Evolutionary conservation across 129 eudicot species (phyloP), one percentile per base, ranked within the genome.

Genomic region (Helichrysum umbraculigerum): DNA sequence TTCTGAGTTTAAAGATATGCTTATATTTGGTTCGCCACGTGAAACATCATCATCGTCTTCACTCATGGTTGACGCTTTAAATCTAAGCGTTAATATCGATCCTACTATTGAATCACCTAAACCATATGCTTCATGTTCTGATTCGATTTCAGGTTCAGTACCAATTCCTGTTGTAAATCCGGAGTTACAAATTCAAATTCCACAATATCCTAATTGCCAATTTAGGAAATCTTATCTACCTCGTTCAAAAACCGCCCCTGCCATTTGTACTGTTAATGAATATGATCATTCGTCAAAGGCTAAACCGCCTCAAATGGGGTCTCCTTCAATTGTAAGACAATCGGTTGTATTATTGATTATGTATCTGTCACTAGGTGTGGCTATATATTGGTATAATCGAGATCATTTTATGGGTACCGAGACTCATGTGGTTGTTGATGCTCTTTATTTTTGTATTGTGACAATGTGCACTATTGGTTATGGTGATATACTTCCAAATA

Each of bases 191-290:
- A 15, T 64, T 34, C 76, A 71, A 62, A 20, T 62, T 0, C 72
- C 65, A 32, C 81, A 29, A 50, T 34, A 56, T 56, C 62, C 62
- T 6, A 59, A 37, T 39, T 37, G 41, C 68, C 60, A 58, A 32
- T 39, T 66, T 41, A 68, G 74, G 78, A 79, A 60, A 78, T 29
- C 22, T 2, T 72, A 59, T 44, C 74, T 89, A 2, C 84, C 81
- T 51, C 85, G 95, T 34, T 82, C 89, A 12, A 89, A 83, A 79
- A 89, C 96, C 1, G 92, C 92, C 16, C 96, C 96, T 25, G 91
- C 96, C 16, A 84, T 89, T 81, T 76, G 86, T 19, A 81, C 59
- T 2, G 60, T 89, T 25, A 81, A 82, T 28, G 89, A 89, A 33
- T 22, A 58, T 41, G 77, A 66, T 37, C 42, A 66, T 4, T 19